Base-by-base conservation (phyloP, 1,139 yeast species). In the Yarrowia galli region DNA sequence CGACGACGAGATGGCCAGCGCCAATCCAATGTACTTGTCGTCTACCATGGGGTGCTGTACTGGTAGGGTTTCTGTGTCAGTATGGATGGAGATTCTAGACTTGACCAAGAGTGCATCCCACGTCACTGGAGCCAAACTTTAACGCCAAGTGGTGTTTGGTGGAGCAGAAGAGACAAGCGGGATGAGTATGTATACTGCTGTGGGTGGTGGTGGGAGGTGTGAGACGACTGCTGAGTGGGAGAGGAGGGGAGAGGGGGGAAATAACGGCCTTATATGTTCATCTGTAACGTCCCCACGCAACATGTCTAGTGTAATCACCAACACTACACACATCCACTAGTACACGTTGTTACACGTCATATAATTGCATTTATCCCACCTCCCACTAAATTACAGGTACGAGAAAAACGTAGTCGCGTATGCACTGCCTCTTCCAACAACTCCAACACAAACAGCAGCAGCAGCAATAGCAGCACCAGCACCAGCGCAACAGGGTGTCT, bases 1-100 rank as follows among this genome's bases (percentile, higher is more conserved):
- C 20, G 97, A 91, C 64, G 96, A 89, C 70, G 92, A 86, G 79
- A 92, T 87, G 70, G 98, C 98, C 73, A 92, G 84, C 13, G 92
- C 95, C 72, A 92, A 85, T 48, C 98, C 98, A 69, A 92, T 89
- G 76, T 91, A 92, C 76, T 92, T 92, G 73, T 92, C 60, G 43
- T 53, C 95, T 35, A 80, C 71, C 73, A 75, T 70, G 61, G 53
- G 13, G 53, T 28, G 53, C 36, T 25, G 48, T 43, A 15, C 4
- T 3, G 51, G 18, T 9, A 35, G 32, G 12, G 51, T 18, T 23
- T 7, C 32, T 23, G 51, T 23, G 28, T 22, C n/a, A 1, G 48
- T 2, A 3, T 28, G 32, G 48, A 43, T 43, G 48, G 48, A 43
- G 48, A 2, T 42, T 28, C 32, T 28, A 28, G 32, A 28, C 32